Base-by-base conservation (phyloP, 306 rosid species). In the Oxytropis ochrocephala region DNA sequence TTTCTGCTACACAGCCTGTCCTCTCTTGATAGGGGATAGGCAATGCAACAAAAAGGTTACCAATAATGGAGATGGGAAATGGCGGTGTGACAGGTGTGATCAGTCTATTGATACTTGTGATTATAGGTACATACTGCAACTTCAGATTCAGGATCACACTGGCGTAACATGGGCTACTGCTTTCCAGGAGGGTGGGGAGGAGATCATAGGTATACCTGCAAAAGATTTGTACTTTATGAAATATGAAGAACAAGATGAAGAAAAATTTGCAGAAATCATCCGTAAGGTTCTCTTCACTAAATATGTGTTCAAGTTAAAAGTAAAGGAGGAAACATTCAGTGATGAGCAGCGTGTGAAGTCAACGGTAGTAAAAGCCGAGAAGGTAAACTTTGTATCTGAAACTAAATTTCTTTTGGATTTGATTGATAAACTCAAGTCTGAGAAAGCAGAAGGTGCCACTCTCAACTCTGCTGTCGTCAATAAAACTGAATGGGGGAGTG, bases 181-280 rank as follows among this genome's bases (percentile, higher is more conserved):
- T 19, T 94, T 94, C 81, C 96, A 94, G 87, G 97, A 94, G 83
- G 77, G 86, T 30, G 98, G 97, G 42, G 92, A 88, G 81, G 92
- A 94, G 79, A 85, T 94, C 64, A 69, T 94, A 80, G 98, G 98
- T 48, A 14, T 85, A 17, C 72, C 96, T 64, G 98, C 98, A 6
- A 90, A 94, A 72, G 75, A 59, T 50, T 78, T 94, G 74, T 81
- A 85, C 77, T 61, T 33, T 81, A 57, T 90, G 81, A 87, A 90
- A 75, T 65, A 52, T 30, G 97, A 88, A 78, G 85, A 84, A 43
- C 89, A 84, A 44, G 89, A 90, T 78, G 95, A 90, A 27, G 94
- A 82, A 39, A 84, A 49, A 47, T 85, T 88, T 70, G 81, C 84
- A 13, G 85, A 85, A 84, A 73, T 88, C 64, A 68, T 91, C 38